Evolutionary conservation across 176 grass and related monocot species (phyloP), one percentile per base, ranked within the genome.

Genomic region (Typha latifolia): DNA sequence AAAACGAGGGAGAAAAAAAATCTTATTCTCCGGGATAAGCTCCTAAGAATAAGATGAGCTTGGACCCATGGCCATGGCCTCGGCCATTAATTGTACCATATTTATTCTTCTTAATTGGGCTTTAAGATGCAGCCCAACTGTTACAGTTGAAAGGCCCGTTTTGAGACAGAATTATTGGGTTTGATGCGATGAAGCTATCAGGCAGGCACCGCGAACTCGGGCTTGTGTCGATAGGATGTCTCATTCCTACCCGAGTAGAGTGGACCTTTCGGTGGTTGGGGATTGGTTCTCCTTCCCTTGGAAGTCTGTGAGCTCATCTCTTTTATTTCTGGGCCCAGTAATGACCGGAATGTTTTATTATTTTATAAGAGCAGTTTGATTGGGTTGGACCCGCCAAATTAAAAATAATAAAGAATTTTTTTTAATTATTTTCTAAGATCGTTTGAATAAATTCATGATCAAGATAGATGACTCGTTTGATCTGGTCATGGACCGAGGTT

Each of bases 1-100:
- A 63, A 68, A 89, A 89, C 48, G 51, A 19, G 83, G 86, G 86
- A 84, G 53, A 49, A 51, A 72, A 63, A 48, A 77, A 67, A 75
- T 79, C 47, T 18, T 57, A 18, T 63, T 61, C 49, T 82, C 69
- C 61, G 37, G 75, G 47, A 62, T 49, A 66, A 76, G 72, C 49
- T 59, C 49, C 72, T 80, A 66, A 61, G 27, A 29, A 29, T 2
- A 29, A 29, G 27, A 29, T 29, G 27, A 29, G 27, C 27, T 26
- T 26, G 24, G 24, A 26, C 24, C 24, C 27, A 29, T 2, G 27
- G 27, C n/a, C n/a, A n/a, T n/a, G n/a, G n/a, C n/a, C n/a, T n/a
- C n/a, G n/a, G n/a, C 27, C 27, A 29, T 29, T 29, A 29, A 29
- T 29, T 29, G 27, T 3, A 29, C 27, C 27, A 29, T 2, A 26